Percentiles rank a stretch among this genome's conserved stretches.
These are phyloP conservation scores for Spathaspora hagerdaliae DNA, from an alignment of 805 yeast genomes.

Conservation along the genomic window DNA sequence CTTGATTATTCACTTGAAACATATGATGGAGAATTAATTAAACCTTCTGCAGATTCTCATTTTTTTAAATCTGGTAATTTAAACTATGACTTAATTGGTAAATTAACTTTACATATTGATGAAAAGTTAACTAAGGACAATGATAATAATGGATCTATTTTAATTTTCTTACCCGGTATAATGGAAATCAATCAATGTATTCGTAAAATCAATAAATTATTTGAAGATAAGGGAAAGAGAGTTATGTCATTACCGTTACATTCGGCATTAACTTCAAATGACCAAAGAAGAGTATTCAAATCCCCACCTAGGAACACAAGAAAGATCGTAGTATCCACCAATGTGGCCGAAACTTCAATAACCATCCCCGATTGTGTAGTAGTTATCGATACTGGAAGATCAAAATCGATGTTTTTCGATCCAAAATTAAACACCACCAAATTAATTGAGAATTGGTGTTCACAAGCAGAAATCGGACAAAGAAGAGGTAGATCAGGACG, in stretches of 20 bases:
- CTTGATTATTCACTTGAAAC: constrained; percentile 53
- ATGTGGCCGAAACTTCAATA: constrained; percentile 95
- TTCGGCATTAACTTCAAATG: constrained; percentile 79
- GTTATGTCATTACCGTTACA: constrained; percentile 68
- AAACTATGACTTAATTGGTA: constrained; percentile 68
- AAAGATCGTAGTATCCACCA: constrained; percentile 85
- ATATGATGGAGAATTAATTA: constrained; percentile 37
- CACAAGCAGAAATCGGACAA: constrained; percentile 84
- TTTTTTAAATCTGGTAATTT: constrained; percentile 66
- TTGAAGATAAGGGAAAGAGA: constrained; percentile 13
- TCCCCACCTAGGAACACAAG: constrained; percentile 51
- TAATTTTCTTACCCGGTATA: constrained; percentile 87
- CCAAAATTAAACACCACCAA: constrained; percentile 62
- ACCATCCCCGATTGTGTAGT: constrained; percentile 94
- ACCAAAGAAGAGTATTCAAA: constrained; percentile 74
- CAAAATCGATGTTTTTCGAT: constrained; percentile 73
- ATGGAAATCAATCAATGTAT: constrained; percentile 76
- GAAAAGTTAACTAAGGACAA: constrained; percentile 34
- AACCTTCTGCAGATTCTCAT: constrained; percentile 61
- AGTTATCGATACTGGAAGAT: constrained; percentile 84
- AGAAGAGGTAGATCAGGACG: constrained; percentile 99
- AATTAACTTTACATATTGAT: constrained; percentile 54
- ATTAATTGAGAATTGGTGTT: constrained; percentile 79
- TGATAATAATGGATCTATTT: constrained; percentile 64
- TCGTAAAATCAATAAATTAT: constrained; percentile 23